Conservation (phyloP, 495 filamentous ascomycete species). For the Pseudomonodictys pantanalensis region DNA sequence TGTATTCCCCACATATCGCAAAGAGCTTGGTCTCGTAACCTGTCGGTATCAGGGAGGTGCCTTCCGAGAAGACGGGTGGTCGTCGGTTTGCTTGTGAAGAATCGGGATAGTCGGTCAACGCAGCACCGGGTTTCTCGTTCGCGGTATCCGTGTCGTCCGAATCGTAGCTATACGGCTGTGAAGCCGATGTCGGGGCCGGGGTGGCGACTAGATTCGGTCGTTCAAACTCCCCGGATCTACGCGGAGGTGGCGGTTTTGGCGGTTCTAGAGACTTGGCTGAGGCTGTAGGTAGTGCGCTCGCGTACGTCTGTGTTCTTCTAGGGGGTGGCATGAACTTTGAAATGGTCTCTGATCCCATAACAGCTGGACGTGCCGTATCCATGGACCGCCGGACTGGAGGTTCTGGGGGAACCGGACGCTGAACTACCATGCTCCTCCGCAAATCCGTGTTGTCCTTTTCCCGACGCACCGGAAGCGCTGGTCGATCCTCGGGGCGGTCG, state of each 20-base stretch:
- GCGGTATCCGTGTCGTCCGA: constrained; percentile 34
- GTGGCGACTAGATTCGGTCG: constrained; percentile 10
- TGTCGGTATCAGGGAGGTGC: constrained; percentile 71
- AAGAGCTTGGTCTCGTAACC: constrained; percentile 80
- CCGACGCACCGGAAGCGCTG: constrained; percentile 60
- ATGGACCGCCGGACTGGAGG: constrained; percentile 30
- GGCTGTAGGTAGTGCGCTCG: background rate
- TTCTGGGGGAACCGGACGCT: constrained; percentile 20
- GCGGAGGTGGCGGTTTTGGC: constrained; percentile 16
- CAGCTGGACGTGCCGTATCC: constrained; percentile 23
- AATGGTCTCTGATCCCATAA: constrained; percentile 8
- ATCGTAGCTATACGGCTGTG: constrained; percentile 23
- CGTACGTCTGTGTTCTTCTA: constrained; percentile 30
- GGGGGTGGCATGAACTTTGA: constrained; percentile 29
- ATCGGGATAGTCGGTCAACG: constrained; percentile 70
- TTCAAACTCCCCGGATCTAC: constrained; percentile 25
- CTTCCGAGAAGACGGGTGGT: constrained; percentile 68
- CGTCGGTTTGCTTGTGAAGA: constrained; percentile 79
- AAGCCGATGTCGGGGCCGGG: background rate
- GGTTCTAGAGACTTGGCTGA: constrained; percentile 8
- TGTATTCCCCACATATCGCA: constrained; percentile 81
- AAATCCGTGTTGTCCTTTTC: constrained; percentile 33
- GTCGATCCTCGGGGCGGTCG: constrained; percentile 53
- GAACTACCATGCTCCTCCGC: constrained; percentile 24
- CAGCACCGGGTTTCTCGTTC: constrained; percentile 18